These are phyloP conservation scores for Sophora flavescens DNA, from an alignment of 306 rosid genomes.

Conservation along the genomic window DNA sequence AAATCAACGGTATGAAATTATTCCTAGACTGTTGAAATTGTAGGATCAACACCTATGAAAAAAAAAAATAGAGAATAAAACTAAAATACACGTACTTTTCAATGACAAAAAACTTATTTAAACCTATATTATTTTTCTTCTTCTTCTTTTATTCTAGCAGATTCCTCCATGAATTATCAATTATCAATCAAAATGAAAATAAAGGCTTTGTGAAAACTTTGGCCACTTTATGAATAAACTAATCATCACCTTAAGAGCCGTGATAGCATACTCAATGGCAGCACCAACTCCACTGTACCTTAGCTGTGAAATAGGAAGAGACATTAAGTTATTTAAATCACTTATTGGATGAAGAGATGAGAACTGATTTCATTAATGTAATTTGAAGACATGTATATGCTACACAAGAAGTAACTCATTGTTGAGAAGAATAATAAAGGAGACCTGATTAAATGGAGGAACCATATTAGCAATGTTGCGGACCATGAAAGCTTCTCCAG, in stretches of 20 bases:
- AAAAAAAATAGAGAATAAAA: too few species aligned
- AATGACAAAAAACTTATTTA: too few species aligned
- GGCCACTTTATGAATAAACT: background rate
- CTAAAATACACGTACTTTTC: too few species aligned
- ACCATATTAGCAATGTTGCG: slow-evolving; percentile 79
- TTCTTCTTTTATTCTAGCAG: too few species aligned
- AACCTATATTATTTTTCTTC: too few species aligned
- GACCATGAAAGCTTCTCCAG: slow-evolving; percentile 73
- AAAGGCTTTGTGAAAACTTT: background rate
- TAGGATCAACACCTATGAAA: too few species aligned
- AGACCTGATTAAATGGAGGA: slow-evolving; percentile 69
- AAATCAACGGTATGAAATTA: too few species aligned
- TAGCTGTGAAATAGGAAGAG: slow-evolving; percentile 45
- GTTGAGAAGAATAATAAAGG: background rate
- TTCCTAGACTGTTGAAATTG: too few species aligned
- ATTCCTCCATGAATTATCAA: slow-evolving; percentile 18
- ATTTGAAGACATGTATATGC: background rate
- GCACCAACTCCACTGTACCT: slow-evolving; percentile 72
- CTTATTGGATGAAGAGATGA: background rate
- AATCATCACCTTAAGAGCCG: slow-evolving; percentile 51
- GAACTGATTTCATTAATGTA: background rate
- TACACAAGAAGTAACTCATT: background rate
- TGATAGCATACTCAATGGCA: slow-evolving; percentile 66
- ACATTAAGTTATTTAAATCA: slow-evolving; percentile 4
- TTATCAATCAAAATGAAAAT: slow-evolving; percentile 13